phyloP scores from a whole-genome alignment of 495 filamentous ascomycete species.

The Apodospora peruviana region DNA sequence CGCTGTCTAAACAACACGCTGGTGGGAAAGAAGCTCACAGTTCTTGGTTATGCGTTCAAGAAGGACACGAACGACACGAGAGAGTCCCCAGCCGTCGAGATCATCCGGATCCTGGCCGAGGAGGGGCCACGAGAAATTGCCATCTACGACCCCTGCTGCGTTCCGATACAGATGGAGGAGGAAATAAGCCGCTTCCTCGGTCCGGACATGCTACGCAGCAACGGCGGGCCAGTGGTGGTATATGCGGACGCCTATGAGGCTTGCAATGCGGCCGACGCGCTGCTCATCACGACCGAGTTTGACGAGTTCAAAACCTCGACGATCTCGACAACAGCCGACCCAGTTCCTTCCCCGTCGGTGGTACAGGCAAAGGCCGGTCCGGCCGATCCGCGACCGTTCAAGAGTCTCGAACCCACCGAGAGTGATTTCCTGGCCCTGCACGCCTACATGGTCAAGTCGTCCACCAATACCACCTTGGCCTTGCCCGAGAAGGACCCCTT shows the following conservation, averaged over 20 bases:
- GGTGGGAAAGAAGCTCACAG: constrained; percentile 62
- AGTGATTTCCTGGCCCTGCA: constrained; percentile 30
- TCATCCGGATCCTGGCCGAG: constrained; percentile 56
- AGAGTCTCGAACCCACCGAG: constrained; percentile 21
- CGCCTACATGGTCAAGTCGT: constrained; percentile 17
- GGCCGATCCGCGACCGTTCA: constrained; percentile 9
- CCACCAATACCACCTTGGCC: background rate
- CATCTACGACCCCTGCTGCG: constrained; percentile 68
- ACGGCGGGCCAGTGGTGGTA: constrained; percentile 31
- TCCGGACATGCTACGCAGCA: constrained; percentile 23
- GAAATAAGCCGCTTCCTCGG: constrained; percentile 36
- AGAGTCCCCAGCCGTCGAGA: constrained; percentile 60
- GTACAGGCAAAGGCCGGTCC: background rate
- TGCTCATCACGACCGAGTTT: constrained; percentile 61
- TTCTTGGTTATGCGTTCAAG: constrained; percentile 77
- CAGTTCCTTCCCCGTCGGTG: background rate
- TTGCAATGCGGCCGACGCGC: constrained; percentile 44
- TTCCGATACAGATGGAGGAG: constrained; percentile 26
- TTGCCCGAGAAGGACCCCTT: constrained; percentile 18
- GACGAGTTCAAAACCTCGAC: constrained; percentile 50
- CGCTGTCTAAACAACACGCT: constrained; percentile 60
- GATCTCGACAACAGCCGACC: background rate
- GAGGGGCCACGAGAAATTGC: constrained; percentile 58
- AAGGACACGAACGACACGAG: constrained; percentile 72
- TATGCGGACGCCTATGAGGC: constrained; percentile 46